These are phyloP conservation scores for Onygenales sp. DNA, from an alignment of 2,329 filamentous ascomycete genomes.

Conservation along the genomic window DNA sequence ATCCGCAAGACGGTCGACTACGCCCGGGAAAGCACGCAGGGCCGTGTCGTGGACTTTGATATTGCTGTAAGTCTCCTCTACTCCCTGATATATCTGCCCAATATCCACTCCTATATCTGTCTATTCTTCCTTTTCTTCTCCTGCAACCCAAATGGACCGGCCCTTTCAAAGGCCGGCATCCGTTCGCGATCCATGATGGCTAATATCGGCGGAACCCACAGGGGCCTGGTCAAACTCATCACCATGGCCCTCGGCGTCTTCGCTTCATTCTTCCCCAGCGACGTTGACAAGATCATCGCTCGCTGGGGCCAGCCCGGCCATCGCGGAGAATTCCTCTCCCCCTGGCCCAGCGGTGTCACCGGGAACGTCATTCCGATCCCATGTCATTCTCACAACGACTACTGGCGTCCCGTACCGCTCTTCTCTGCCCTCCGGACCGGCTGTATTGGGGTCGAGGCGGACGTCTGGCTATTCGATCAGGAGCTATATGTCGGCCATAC, in stretches of 20 bases:
- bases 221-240: conserved; percentile 33
- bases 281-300: conserved; percentile 27
- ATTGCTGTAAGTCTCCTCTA: too few species aligned
- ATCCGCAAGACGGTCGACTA: too few species aligned
- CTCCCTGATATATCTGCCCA: too few species aligned
- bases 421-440: conserved; percentile 47
- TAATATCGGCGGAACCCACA: conserved; percentile 10
- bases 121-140: neutral
- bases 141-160: neutral
- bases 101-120: too few species aligned
- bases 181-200: neutral
- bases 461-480: conserved; percentile 45
- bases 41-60: too few species aligned
- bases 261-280: conserved; percentile 33
- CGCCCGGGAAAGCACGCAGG: too few species aligned
- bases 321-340: conserved; percentile 23
- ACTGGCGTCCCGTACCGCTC: conserved; percentile 46
- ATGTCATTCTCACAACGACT: conserved; percentile 52
- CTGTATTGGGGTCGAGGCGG: conserved; percentile 48
- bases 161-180: neutral
- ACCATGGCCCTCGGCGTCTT: conserved; percentile 28
- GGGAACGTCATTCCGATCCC: conserved; percentile 40
- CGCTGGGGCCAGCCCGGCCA: conserved; percentile 33
- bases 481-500: conserved; percentile 50
- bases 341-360: conserved; percentile 42